Evolutionary conservation across 176 grass and related monocot genomes (phyloP).

Genomic region (Oryza rufipogon): DNA sequence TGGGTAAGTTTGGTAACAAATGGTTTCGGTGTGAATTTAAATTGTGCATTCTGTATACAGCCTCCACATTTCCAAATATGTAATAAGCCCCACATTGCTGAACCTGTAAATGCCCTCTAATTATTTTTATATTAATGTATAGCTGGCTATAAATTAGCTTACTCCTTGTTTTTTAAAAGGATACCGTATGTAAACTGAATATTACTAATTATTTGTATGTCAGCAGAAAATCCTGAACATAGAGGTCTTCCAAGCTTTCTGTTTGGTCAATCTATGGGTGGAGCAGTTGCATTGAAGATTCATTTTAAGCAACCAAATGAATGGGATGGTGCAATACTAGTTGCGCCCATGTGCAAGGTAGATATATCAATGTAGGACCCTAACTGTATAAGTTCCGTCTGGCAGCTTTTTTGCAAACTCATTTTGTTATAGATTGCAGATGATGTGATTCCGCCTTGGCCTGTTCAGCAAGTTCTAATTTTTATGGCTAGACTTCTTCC

Average conservation of each 20-base stretch:
- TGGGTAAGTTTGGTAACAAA: conserved; percentile 3
- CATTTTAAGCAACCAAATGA: conserved; percentile 83
- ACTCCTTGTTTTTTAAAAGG: background rate
- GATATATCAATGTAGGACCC: background rate
- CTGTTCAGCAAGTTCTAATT: conserved; percentile 81
- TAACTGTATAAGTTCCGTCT: conserved; percentile 11
- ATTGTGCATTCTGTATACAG: conserved; percentile 14
- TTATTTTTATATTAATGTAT: conserved; percentile 5
- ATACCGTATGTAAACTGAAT: background rate
- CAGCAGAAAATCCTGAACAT: conserved; percentile 75
- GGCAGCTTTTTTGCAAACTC: conserved; percentile 4
- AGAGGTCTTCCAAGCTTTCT: conserved; percentile 75
- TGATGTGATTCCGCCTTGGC: conserved; percentile 82
- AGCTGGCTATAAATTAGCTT: background rate
- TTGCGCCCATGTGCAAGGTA: conserved; percentile 99
- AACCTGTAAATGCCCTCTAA: conserved; percentile 1
- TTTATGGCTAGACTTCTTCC: conserved; percentile 79
- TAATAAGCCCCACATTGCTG: conserved; percentile 3
- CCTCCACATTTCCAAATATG: conserved; percentile 4
- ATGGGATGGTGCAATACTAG: conserved; percentile 89
- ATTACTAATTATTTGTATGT: conserved; percentile 16
- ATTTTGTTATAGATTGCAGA: conserved; percentile 75
- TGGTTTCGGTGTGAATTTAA: conserved; percentile 17
- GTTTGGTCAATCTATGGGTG: conserved; percentile 96
- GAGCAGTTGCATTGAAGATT: conserved; percentile 89